Evolutionary conservation across 2,329 filamentous ascomycete genomes (phyloP).

Genomic region (Metarhizium anisopliae): DNA sequence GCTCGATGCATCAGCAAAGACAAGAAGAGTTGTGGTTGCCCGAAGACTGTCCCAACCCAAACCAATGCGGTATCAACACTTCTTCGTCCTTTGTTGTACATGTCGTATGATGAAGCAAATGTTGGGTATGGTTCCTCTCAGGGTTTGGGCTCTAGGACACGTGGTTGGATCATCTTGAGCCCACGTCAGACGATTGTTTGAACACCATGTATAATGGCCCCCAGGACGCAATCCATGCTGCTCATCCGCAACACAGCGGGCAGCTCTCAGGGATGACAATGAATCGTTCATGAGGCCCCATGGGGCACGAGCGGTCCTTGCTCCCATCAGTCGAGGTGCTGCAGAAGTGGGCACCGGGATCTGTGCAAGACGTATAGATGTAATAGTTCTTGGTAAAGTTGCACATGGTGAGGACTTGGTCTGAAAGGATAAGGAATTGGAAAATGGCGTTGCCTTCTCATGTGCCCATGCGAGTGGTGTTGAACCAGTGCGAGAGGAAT

Average conservation of each 20-base stretch:
- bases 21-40: too few species aligned
- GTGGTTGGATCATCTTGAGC: neutral
- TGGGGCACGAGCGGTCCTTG: slow-evolving; percentile 47
- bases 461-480: too few species aligned
- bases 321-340: slow-evolving; percentile 59
- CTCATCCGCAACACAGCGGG: slow-evolving; percentile 31
- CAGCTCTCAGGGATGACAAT: slow-evolving; percentile 60
- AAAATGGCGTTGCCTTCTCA: too few species aligned
- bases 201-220: neutral
- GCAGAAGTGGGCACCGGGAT: slow-evolving; percentile 64
- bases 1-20: too few species aligned
- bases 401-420: slow-evolving; percentile 37
- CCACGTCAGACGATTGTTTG: neutral
- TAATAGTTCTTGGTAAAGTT: slow-evolving; percentile 69
- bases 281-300: slow-evolving; percentile 63
- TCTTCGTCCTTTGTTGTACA: too few species aligned
- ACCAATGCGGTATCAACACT: too few species aligned
- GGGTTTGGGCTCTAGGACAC: neutral
- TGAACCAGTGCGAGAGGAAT: too few species aligned
- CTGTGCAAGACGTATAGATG: slow-evolving; percentile 62
- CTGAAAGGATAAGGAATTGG: neutral
- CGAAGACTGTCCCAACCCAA: too few species aligned
- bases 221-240: neutral
- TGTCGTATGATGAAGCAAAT: too few species aligned
- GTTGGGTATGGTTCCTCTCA: too few species aligned